Percentiles rank a stretch among this genome's conserved stretches.
Evolutionary conservation across 2,329 filamentous ascomycete species (phyloP).

Genomic region (Beauveria sp.): DNA sequence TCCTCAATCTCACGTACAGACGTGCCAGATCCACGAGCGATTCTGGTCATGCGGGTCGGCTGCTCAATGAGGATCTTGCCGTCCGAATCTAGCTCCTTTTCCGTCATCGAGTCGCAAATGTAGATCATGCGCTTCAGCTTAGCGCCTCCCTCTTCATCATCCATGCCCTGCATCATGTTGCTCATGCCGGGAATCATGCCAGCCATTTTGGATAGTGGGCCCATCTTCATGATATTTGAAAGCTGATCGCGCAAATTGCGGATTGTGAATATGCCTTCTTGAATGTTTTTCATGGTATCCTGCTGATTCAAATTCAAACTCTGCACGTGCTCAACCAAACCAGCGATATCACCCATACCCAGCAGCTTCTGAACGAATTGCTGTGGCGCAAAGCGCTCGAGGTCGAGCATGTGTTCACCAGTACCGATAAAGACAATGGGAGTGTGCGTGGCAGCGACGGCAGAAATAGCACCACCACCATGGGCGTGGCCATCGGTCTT

Average conservation of each 20-base stretch:
- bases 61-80: slow-evolving; percentile 92
- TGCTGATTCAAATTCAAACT: slow-evolving; percentile 93
- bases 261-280: slow-evolving; percentile 91
- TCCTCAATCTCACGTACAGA: slow-evolving; percentile 91
- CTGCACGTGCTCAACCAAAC: slow-evolving; percentile 93
- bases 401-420: slow-evolving; percentile 91
- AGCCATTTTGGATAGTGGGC: slow-evolving; percentile 91
- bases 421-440: slow-evolving; percentile 98
- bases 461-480: slow-evolving; percentile 94
- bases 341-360: slow-evolving; percentile 95
- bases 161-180: slow-evolving; percentile 90
- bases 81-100: slow-evolving; percentile 89
- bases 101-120: slow-evolving; percentile 97
- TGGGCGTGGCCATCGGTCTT: slow-evolving; percentile 96
- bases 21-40: slow-evolving; percentile 84
- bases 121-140: slow-evolving; percentile 98
- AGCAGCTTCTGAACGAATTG: slow-evolving; percentile 90
- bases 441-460: slow-evolving; percentile 90
- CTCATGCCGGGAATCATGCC: slow-evolving; percentile 97
- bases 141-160: slow-evolving; percentile 88
- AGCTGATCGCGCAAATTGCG: slow-evolving; percentile 92
- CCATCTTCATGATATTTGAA: slow-evolving; percentile 99
- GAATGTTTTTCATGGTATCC: slow-evolving; percentile 98
- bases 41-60: slow-evolving; percentile 83
- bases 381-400: slow-evolving; percentile 87